Percentiles rank a stretch among this genome's conserved stretches.
Conservation (phyloP, 768 basidiomycete species). For the Symmetrospora coprosmae region DNA sequence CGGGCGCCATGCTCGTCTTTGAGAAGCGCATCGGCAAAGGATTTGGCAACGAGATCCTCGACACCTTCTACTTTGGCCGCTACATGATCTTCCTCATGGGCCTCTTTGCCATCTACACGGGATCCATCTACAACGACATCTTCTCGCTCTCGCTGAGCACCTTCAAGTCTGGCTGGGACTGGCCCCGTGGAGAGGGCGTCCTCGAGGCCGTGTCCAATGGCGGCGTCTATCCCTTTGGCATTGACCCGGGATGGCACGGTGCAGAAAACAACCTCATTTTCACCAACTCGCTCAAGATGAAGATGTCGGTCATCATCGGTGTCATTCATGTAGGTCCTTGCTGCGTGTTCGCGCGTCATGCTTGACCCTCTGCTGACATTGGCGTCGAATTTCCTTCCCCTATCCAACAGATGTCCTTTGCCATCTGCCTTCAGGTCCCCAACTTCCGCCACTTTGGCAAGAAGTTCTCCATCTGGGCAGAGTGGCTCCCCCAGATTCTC, state of each 20-base stretch:
- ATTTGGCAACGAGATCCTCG: slow-evolving; percentile 46
- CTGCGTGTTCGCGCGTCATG: neutral
- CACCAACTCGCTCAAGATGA: slow-evolving; percentile 99
- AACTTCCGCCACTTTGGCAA: slow-evolving; percentile 92
- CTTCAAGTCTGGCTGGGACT: slow-evolving; percentile 81
- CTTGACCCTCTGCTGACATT: neutral
- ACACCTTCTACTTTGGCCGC: slow-evolving; percentile 87
- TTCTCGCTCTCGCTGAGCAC: slow-evolving; percentile 78
- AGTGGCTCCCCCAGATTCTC: slow-evolving; percentile 92
- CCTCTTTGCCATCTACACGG: slow-evolving; percentile 88
- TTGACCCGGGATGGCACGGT: slow-evolving; percentile 91
- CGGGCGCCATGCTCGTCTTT: slow-evolving; percentile 67
- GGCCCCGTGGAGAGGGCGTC: slow-evolving; percentile 44
- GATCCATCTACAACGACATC: slow-evolving; percentile 96
- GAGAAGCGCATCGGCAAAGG: slow-evolving; percentile 64
- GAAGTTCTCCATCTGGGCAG: slow-evolving; percentile 69
- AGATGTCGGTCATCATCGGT: slow-evolving; percentile 91
- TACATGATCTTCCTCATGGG: slow-evolving; percentile 99
- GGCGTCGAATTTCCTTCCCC: neutral
- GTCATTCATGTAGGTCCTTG: slow-evolving; percentile 78
- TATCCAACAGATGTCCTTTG: slow-evolving; percentile 94
- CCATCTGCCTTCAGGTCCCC: slow-evolving; percentile 84
- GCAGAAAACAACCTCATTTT: slow-evolving; percentile 82
- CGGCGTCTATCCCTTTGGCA: slow-evolving; percentile 72
- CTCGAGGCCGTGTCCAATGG: slow-evolving; percentile 46